Percentiles rank a stretch among this genome's conserved stretches.
These are phyloP conservation scores for Sergeia podlipaevii DNA, from an alignment of 208 protist genomes.

Conservation along the genomic window DNA sequence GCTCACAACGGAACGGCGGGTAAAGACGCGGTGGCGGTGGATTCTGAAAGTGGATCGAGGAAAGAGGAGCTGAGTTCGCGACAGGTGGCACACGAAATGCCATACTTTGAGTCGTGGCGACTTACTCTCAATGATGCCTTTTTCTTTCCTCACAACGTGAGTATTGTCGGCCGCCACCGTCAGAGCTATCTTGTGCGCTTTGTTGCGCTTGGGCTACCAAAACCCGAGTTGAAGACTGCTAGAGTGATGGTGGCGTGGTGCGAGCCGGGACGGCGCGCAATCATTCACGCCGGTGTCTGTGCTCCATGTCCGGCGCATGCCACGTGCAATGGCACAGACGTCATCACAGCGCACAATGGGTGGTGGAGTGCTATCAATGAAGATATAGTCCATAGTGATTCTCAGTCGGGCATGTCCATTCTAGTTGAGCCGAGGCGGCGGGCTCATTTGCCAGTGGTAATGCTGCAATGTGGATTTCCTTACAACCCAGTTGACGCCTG, in stretches of 20 bases:
- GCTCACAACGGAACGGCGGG: no score
- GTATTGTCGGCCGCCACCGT: constrained; percentile 7
- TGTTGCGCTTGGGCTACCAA: constrained; percentile 1
- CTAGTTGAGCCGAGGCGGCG: no score
- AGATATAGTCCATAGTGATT: background rate
- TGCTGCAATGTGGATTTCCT: constrained; percentile 1
- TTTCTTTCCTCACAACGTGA: constrained; percentile 28
- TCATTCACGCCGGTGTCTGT: constrained; percentile 8
- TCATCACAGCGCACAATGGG: constrained; percentile 14
- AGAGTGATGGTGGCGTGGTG: constrained; percentile 17
- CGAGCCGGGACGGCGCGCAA: constrained; percentile 7
- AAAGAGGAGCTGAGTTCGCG: no score
- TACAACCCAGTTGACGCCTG: constrained; percentile 27
- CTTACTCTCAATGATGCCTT: constrained; percentile 13
- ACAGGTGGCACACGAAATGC: no score
- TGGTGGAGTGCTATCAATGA: constrained; percentile 19
- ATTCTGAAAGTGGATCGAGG: no score
- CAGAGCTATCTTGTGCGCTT: constrained; percentile 15
- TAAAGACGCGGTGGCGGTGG: no score
- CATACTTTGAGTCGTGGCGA: constrained; percentile 9
- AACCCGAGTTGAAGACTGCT: constrained; percentile 4
- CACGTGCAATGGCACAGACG: constrained; percentile 27
- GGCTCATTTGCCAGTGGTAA: background rate
- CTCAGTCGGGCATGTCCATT: no score
- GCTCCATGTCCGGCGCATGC: constrained; percentile 21